Conservation (phyloP, 78 protist species). For the Isochrysis galbana region DNA sequence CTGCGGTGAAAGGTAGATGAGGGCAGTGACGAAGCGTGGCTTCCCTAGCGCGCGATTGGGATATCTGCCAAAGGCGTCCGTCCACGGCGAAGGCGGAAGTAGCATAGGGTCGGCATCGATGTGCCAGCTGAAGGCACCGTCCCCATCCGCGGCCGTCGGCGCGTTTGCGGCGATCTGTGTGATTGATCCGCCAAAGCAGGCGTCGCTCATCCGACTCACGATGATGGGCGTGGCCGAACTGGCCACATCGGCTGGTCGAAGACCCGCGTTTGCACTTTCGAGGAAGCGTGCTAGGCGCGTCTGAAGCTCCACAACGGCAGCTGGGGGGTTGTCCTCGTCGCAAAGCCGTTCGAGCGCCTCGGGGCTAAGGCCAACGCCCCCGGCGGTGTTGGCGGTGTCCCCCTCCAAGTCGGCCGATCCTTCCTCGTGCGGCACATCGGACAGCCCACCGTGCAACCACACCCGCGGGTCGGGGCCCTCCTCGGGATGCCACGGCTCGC, state of each 20-base stretch:
- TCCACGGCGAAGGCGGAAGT: neutral
- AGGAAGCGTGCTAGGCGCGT: too few relatives aligned
- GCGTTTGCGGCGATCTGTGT: neutral
- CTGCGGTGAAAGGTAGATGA: neutral
- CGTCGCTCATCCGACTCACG: too few relatives aligned
- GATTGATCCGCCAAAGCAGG: neutral
- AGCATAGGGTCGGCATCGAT: conserved; percentile 1
- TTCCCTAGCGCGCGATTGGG: neutral
- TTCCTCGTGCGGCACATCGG: too few relatives aligned
- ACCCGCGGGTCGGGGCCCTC: neutral
- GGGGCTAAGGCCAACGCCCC: too few relatives aligned
- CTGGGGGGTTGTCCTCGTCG: neutral
- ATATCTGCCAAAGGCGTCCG: neutral
- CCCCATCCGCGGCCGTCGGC: neutral
- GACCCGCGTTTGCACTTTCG: too few relatives aligned
- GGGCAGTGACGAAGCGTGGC: neutral
- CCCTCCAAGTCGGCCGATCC: too few relatives aligned
- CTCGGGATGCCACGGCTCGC: neutral
- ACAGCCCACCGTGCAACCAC: too few relatives aligned
- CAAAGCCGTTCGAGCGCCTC: too few relatives aligned
- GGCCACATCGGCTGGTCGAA: too few relatives aligned
- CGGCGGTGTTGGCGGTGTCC: too few relatives aligned
- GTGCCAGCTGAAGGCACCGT: neutral
- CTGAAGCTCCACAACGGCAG: neutral
- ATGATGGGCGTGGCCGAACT: too few relatives aligned